Evolutionary conservation across 2,329 filamentous ascomycete genomes (phyloP).

Genomic region (Cyphellophora attinorum): DNA sequence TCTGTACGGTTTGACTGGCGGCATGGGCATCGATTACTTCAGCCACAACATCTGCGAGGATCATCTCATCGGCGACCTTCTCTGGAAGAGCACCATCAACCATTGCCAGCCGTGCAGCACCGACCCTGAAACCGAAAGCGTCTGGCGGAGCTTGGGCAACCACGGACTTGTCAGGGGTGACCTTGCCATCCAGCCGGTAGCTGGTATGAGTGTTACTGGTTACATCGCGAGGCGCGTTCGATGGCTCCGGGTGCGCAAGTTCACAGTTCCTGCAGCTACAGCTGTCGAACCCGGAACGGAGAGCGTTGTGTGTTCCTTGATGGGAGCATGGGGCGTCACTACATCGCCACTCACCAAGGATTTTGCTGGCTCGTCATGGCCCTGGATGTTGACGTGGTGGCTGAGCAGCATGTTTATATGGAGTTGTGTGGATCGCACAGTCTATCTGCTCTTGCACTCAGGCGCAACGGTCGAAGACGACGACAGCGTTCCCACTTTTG

Average conservation of each 20-base stretch:
- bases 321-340: constrained; percentile 70
- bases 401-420: constrained; percentile 54
- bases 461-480: constrained; percentile 53
- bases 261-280: constrained; percentile 80
- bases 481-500: constrained; percentile 62
- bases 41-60: constrained; percentile 96
- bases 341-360: constrained; percentile 44
- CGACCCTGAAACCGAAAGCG: neutral
- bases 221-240: constrained; percentile 75
- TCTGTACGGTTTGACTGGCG: constrained; percentile 60
- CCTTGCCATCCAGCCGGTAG: constrained; percentile 80
- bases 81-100: constrained; percentile 64
- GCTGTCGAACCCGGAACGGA: constrained; percentile 90
- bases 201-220: constrained; percentile 63
- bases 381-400: constrained; percentile 58
- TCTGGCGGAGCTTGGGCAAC: constrained; percentile 40
- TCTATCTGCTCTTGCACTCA: constrained; percentile 67
- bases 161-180: constrained; percentile 80
- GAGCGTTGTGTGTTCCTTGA: constrained; percentile 70
- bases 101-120: neutral
- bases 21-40: constrained; percentile 78
- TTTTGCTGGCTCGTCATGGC: constrained; percentile 59
- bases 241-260: constrained; percentile 91
- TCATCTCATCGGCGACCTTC: constrained; percentile 82
- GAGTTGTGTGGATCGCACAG: constrained; percentile 64